These are phyloP conservation scores for Tolypocladium amazonense DNA, from an alignment of 2,329 filamentous ascomycete species.

Conservation along the genomic window DNA sequence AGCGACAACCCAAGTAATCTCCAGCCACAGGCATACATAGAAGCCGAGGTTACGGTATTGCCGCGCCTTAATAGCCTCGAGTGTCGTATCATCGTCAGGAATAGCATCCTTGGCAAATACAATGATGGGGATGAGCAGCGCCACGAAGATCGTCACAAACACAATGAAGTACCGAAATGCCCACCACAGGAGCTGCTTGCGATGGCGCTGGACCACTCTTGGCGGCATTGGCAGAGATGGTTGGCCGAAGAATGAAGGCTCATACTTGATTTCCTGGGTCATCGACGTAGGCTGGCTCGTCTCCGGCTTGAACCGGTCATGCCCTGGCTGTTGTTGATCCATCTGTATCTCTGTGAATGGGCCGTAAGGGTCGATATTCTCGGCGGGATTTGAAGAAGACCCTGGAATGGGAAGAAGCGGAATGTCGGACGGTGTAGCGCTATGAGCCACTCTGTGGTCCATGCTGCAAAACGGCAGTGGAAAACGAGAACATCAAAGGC, in stretches of 20 bases:
- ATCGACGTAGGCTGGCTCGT: background rate
- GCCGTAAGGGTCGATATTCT: background rate
- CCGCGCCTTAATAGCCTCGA: background rate
- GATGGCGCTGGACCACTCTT: background rate
- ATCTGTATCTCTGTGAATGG: background rate
- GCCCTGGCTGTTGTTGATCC: background rate
- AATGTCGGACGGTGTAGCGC: background rate
- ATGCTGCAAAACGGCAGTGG: background rate
- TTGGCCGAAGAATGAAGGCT: background rate
- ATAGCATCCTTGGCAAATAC: background rate
- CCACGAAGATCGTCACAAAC: background rate
- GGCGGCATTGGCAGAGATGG: background rate
- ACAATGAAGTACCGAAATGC: background rate
- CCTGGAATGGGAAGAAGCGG: background rate
- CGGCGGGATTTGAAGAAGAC: background rate
- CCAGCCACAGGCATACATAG: background rate
- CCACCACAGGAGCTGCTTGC: background rate
- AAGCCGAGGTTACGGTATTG: background rate
- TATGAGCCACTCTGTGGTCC: background rate
- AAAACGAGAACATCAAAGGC: background rate
- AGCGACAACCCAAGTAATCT: background rate
- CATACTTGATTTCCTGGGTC: background rate
- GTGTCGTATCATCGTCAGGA: background rate
- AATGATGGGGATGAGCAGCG: background rate
- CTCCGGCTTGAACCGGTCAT: background rate